These are phyloP conservation scores for Calonectria honghensis DNA, from an alignment of 2,329 filamentous ascomycete genomes.

Conservation along the genomic window DNA sequence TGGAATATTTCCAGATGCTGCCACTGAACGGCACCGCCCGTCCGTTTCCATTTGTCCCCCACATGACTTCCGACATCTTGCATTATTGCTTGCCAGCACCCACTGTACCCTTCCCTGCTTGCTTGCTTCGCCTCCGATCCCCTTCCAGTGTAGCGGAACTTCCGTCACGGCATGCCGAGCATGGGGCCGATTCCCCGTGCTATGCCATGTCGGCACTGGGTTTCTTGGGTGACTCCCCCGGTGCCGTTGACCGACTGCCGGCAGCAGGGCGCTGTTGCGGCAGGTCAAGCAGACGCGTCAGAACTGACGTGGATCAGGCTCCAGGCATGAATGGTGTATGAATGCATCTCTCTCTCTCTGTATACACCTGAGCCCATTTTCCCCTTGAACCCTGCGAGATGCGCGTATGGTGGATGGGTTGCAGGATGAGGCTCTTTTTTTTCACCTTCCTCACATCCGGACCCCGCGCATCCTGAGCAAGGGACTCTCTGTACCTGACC, in stretches of 20 bases:
- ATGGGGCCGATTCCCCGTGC: slow-evolving; percentile 32
- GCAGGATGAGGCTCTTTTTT: slow-evolving; percentile 24
- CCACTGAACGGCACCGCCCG: slow-evolving; percentile 40
- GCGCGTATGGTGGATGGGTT: not conserved
- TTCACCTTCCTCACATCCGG: not conserved
- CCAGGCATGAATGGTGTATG: not conserved
- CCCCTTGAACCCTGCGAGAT: slow-evolving; percentile 19
- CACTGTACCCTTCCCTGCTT: not conserved
- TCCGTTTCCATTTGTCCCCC: slow-evolving; percentile 15
- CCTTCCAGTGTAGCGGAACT: slow-evolving; percentile 15
- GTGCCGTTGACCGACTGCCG: slow-evolving; percentile 9
- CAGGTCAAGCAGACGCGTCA: slow-evolving; percentile 26
- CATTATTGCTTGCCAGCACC: not conserved
- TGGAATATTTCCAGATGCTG: slow-evolving; percentile 52
- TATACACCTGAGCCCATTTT: not conserved
- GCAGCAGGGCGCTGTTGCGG: not conserved
- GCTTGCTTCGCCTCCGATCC: slow-evolving; percentile 15
- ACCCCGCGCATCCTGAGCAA: slow-evolving; percentile 19
- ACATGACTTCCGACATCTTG: slow-evolving; percentile 11
- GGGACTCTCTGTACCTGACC: slow-evolving; percentile 19
- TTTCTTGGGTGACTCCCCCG: slow-evolving; percentile 23
- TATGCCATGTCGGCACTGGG: slow-evolving; percentile 25
- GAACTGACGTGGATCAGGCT: slow-evolving; percentile 28
- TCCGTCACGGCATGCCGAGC: slow-evolving; percentile 3
- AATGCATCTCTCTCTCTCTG: slow-evolving; percentile 9